These are phyloP conservation scores for Hermanozyma aechmeae DNA, from an alignment of 805 yeast species.

Conservation along the genomic window DNA sequence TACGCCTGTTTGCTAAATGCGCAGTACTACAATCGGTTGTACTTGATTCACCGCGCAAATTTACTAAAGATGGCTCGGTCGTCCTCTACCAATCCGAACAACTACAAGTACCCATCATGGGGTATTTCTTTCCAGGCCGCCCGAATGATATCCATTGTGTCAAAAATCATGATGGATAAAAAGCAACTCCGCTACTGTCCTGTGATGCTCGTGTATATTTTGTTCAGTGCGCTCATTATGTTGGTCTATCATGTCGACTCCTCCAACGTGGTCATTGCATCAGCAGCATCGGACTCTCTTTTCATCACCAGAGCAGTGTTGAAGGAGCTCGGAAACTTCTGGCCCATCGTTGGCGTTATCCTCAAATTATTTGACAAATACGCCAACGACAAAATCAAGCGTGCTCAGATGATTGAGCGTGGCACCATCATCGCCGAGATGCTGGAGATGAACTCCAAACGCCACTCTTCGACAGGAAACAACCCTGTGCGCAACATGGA, in stretches of 20 bases:
- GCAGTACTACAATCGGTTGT: constrained; percentile 65
- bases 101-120: constrained; percentile 58
- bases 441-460: constrained; percentile 21
- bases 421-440: constrained; percentile 29
- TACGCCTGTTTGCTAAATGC: constrained; percentile 52
- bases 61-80: constrained; percentile 41
- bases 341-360: constrained; percentile 31
- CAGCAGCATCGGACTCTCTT: constrained; percentile 34
- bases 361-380: constrained; percentile 30
- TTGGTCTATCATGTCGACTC: constrained; percentile 60
- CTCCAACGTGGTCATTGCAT: constrained; percentile 28
- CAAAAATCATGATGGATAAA: constrained; percentile 43
- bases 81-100: constrained; percentile 29
- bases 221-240: constrained; percentile 59
- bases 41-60: constrained; percentile 63
- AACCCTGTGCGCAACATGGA: constrained; percentile 1
- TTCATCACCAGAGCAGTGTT: constrained; percentile 27
- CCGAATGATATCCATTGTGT: constrained; percentile 58
- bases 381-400: constrained; percentile 32
- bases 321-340: constrained; percentile 26
- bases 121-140: constrained; percentile 79
- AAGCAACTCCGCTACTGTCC: constrained; percentile 45
- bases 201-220: constrained; percentile 47
- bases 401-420: constrained; percentile 30
- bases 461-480: constrained; percentile 9